Conservation (phyloP, 371 early-diverging fungal genomes). For the Apophysomyces elegans region DNA sequence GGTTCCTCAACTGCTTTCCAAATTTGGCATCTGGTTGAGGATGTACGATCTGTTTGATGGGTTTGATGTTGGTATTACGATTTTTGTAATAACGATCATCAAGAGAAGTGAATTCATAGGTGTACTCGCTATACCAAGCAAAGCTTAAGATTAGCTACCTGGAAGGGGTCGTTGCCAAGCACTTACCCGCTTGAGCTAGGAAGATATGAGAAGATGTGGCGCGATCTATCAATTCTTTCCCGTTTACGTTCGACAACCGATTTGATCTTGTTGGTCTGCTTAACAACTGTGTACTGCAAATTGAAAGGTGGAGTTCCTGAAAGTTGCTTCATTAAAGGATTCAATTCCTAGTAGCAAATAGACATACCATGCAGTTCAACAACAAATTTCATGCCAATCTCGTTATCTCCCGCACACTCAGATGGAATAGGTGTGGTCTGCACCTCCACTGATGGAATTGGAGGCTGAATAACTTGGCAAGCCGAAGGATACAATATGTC, state of each 20-base stretch:
- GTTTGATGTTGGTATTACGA: constrained; percentile 26
- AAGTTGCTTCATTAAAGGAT: not conserved
- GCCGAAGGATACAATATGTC: constrained; percentile 44
- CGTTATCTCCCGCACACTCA: constrained; percentile 48
- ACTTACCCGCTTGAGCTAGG: constrained; percentile 48
- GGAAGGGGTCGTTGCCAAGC: not conserved
- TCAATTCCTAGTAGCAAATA: not conserved
- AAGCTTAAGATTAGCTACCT: not conserved
- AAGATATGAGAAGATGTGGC: constrained; percentile 45
- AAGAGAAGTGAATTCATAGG: constrained; percentile 43
- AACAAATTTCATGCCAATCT: constrained; percentile 52
- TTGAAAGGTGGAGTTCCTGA: constrained; percentile 46
- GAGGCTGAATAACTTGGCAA: constrained; percentile 51
- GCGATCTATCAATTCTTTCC: constrained; percentile 42
- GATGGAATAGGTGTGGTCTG: constrained; percentile 48
- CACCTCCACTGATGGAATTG: constrained; percentile 38
- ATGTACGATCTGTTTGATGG: constrained; percentile 48
- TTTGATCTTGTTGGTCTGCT: constrained; percentile 30
- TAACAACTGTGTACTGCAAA: constrained; percentile 42
- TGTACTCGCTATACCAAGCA: constrained; percentile 34
- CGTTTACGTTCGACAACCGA: constrained; percentile 30
- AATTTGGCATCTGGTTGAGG: constrained; percentile 59
- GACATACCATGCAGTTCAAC: constrained; percentile 38
- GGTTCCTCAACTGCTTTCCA: constrained; percentile 12
- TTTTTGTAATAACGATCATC: constrained; percentile 50